These are phyloP conservation scores for Graphilbum sp. DNA, from an alignment of 2,329 filamentous ascomycete species.

Conservation along the genomic window DNA sequence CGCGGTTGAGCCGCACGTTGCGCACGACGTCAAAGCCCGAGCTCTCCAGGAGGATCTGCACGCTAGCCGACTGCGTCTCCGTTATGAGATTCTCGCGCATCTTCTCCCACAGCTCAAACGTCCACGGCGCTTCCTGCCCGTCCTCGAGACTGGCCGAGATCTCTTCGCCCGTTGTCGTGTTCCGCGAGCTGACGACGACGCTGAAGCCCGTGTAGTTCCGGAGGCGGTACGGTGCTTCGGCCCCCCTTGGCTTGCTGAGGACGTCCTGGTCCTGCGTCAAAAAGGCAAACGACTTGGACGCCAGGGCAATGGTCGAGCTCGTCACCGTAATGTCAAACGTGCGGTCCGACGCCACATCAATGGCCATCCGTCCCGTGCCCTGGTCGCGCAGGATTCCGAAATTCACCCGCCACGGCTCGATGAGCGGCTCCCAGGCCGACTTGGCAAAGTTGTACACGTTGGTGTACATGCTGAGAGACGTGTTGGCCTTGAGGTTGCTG, in stretches of 20 bases:
- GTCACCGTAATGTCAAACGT: conserved; percentile 85
- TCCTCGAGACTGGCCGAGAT: conserved; percentile 66
- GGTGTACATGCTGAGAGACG: conserved; percentile 81
- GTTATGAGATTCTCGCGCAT: conserved; percentile 86
- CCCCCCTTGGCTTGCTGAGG: conserved; percentile 77
- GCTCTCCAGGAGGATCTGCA: conserved; percentile 73
- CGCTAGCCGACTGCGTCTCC: conserved; percentile 58
- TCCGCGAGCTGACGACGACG: conserved; percentile 67
- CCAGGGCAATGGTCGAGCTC: conserved; percentile 81
- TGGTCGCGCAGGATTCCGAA: conserved; percentile 72
- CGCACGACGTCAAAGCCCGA: conserved; percentile 87
- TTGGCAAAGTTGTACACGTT: conserved; percentile 99
- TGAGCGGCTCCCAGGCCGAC: conserved; percentile 89
- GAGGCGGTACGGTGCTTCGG: conserved; percentile 83
- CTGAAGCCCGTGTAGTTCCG: conserved; percentile 94
- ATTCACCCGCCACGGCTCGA: conserved; percentile 93
- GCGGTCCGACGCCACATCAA: conserved; percentile 80
- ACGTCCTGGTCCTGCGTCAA: conserved; percentile 80
- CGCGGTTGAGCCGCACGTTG: conserved; percentile 79
- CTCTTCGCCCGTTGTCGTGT: conserved; percentile 46
- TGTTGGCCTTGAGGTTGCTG: conserved; percentile 68
- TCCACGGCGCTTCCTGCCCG: conserved; percentile 84
- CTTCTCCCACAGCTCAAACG: conserved; percentile 91
- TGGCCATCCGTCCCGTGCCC: conserved; percentile 56
- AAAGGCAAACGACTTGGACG: conserved; percentile 85